These are phyloP conservation scores for Botrytis elliptica DNA, from an alignment of 2,329 filamentous ascomycete species.

Conservation along the genomic window DNA sequence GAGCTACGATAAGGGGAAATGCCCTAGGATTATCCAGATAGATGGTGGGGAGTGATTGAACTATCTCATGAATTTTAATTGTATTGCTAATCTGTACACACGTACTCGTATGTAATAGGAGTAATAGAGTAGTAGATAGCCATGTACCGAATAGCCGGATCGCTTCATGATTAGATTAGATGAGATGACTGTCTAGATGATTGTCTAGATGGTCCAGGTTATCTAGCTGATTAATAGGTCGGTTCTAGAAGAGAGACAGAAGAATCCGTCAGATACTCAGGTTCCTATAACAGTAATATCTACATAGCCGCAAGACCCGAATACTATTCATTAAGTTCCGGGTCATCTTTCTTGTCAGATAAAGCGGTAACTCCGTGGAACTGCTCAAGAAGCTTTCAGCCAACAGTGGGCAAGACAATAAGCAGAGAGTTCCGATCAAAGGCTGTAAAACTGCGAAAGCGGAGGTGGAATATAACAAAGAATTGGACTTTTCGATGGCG, in stretches of 20 bases:
- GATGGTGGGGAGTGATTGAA: not conserved
- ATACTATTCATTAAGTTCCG: not conserved
- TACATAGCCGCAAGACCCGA: not conserved
- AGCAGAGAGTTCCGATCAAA: not conserved
- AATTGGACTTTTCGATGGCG: not conserved
- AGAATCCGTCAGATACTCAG: too few relatives aligned
- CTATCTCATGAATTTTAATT: not conserved
- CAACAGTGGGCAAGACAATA: not conserved
- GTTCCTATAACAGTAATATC: not conserved
- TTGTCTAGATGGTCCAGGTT: not conserved
- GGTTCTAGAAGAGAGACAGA: not conserved
- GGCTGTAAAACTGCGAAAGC: conserved; percentile 7
- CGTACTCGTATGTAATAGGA: not conserved
- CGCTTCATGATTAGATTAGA: conserved; percentile 1
- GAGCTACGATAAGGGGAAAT: not conserved
- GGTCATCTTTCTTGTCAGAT: not conserved
- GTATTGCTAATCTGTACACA: not conserved
- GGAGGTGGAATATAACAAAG: conserved; percentile 1
- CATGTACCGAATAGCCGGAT: not conserved
- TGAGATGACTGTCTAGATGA: not conserved
- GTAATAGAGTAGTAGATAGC: not conserved
- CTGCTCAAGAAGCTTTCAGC: not conserved
- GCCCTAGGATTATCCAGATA: not conserved
- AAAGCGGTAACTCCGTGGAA: not conserved
- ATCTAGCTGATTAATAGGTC: not conserved